A percentile compares a stretch with the other conserved stretches of the same genome.
Evolutionary conservation across 2,329 filamentous ascomycete species (phyloP).

Genomic region (Colletotrichum falcatum): DNA sequence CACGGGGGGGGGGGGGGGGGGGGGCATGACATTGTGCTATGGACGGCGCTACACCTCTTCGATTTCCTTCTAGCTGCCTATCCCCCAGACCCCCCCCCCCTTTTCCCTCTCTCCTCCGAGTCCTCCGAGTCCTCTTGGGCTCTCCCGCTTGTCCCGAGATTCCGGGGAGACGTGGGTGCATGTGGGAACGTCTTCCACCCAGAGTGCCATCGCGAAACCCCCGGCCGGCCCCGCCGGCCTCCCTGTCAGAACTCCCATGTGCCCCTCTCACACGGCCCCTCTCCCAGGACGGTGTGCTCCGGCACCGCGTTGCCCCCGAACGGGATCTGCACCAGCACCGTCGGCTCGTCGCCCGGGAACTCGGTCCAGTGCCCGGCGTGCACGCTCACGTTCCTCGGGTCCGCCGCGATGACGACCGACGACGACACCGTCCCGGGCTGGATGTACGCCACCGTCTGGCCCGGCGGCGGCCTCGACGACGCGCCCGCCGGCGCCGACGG

Average conservation of each 20-base stretch:
- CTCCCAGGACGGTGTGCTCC: conserved; percentile 47
- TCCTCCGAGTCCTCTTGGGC: no score
- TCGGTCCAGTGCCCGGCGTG: conserved; percentile 50
- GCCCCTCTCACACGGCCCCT: conserved; percentile 45
- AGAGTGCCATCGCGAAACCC: background rate
- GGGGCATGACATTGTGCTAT: background rate
- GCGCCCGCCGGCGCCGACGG: conserved; percentile 1
- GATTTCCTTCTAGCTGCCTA: background rate
- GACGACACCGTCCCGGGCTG: conserved; percentile 49
- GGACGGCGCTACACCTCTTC: background rate
- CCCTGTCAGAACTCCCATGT: conserved; percentile 22
- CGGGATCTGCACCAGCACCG: conserved; percentile 49
- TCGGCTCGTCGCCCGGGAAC: conserved; percentile 50
- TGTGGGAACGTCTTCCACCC: background rate
- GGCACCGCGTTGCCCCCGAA: conserved; percentile 46
- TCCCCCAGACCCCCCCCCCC: no score
- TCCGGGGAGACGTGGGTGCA: background rate
- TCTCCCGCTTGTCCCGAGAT: background rate
- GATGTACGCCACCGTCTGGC: conserved; percentile 45
- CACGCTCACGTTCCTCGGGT: conserved; percentile 46
- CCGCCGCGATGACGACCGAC: conserved; percentile 49
- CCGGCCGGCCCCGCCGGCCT: no score
- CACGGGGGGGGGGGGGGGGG: no score
- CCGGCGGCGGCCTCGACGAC: conserved; percentile 16
- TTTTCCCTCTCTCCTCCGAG: background rate